phyloP scores from a whole-genome alignment of 2,329 filamentous ascomycete genomes.

The Paecilomyces dactylethromorphus region DNA sequence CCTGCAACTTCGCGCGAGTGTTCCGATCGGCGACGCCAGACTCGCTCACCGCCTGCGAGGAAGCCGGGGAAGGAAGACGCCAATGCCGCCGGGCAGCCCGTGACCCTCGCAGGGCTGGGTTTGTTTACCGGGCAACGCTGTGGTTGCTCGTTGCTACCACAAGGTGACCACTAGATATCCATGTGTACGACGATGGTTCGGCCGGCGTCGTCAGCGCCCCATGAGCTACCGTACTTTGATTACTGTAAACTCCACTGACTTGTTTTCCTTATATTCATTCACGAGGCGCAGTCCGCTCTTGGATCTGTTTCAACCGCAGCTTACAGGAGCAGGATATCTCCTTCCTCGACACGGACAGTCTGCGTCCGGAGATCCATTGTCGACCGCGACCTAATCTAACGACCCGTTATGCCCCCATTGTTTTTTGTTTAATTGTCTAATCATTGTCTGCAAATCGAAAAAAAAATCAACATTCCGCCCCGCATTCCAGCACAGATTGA shows the following conservation, averaged over 20 bases:
- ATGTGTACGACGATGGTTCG: conserved; percentile 21
- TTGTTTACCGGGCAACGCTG: conserved; percentile 30
- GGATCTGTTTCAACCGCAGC: conserved; percentile 5
- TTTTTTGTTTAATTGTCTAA: conserved; percentile 18
- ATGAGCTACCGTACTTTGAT: conserved; percentile 18
- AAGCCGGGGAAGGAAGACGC: neutral
- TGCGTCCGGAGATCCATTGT: neutral
- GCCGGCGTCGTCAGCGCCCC: conserved; percentile 13
- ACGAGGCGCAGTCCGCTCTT: conserved; percentile 4
- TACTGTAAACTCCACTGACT: conserved; percentile 16
- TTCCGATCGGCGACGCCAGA: conserved; percentile 13
- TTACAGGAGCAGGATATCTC: conserved; percentile 6
- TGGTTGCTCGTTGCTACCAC: conserved; percentile 26
- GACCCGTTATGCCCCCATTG: conserved; percentile 8
- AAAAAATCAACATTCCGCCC: conserved; percentile 17
- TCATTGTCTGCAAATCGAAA: conserved; percentile 16
- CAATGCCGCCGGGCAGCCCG: conserved; percentile 1
- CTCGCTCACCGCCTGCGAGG: conserved; percentile 8
- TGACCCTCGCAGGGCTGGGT: conserved; percentile 4
- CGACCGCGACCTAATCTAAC: neutral
- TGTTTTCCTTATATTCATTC: conserved; percentile 12
- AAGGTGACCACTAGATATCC: conserved; percentile 6
- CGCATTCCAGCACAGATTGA: conserved; percentile 16
- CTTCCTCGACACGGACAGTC: neutral
- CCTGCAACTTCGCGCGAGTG: conserved; percentile 8